phyloP scores from a whole-genome alignment of 2,329 filamentous ascomycete genomes.

The Trichoderma atrobrunneum region DNA sequence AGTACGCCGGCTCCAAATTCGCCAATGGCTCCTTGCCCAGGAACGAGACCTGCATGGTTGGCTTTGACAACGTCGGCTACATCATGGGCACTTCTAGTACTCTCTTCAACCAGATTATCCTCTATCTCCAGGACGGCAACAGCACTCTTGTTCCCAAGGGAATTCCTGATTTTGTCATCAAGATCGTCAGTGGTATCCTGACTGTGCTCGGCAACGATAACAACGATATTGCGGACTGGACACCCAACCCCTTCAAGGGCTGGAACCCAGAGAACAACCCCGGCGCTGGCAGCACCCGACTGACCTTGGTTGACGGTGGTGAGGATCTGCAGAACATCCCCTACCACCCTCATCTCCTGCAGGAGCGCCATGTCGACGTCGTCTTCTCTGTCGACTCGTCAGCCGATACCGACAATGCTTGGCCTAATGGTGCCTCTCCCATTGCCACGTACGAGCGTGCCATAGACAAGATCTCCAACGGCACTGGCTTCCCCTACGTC shows the following conservation, averaged over 20 bases:
- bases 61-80: slow-evolving; percentile 77
- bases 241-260: slow-evolving; percentile 57
- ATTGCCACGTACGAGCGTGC: slow-evolving; percentile 57
- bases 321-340: slow-evolving; percentile 79
- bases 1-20: slow-evolving; percentile 60
- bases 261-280: slow-evolving; percentile 48
- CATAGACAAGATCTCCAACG: slow-evolving; percentile 45
- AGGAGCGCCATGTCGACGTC: slow-evolving; percentile 54
- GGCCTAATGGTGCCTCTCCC: slow-evolving; percentile 60
- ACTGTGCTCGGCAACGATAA: slow-evolving; percentile 53
- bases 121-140: slow-evolving; percentile 61
- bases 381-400: slow-evolving; percentile 64
- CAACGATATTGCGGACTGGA: slow-evolving; percentile 73
- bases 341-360: slow-evolving; percentile 59
- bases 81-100: slow-evolving; percentile 80
- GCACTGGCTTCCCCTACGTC: slow-evolving; percentile 57
- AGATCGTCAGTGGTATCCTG: slow-evolving; percentile 51
- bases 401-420: slow-evolving; percentile 56
- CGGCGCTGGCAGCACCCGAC: slow-evolving; percentile 43
- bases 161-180: slow-evolving; percentile 42
- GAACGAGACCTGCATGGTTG: slow-evolving; percentile 50
- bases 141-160: slow-evolving; percentile 47
- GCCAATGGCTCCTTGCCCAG: slow-evolving; percentile 45
- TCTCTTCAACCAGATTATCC: slow-evolving; percentile 69
- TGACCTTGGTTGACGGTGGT: slow-evolving; percentile 79